phyloP scores from a whole-genome alignment of 1,284 basidiomycete species.

The Malassezia brasiliensis region DNA sequence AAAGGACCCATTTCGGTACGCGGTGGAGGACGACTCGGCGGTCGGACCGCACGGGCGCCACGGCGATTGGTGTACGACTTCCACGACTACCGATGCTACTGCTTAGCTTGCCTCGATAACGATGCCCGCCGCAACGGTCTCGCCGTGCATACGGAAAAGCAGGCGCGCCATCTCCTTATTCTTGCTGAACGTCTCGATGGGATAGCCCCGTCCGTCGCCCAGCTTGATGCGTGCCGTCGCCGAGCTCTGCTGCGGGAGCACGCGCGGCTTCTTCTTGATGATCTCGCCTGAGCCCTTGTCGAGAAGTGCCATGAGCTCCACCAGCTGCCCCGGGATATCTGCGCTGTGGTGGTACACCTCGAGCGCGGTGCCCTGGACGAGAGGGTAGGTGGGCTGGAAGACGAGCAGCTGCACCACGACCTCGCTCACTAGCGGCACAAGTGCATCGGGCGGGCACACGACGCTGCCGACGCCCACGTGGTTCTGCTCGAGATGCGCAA shows the following conservation, averaged over 20 bases:
- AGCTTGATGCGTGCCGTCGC: constrained; percentile 68
- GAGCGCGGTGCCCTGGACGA: constrained; percentile 76
- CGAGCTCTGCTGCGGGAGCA: constrained; percentile 69
- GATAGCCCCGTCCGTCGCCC: constrained; percentile 26
- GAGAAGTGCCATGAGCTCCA: constrained; percentile 65
- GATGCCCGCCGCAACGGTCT: constrained; percentile 74
- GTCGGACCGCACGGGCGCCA: no score
- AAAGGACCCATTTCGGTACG: no score
- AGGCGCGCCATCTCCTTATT: constrained; percentile 97
- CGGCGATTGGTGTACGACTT: no score
- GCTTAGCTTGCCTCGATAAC: constrained; percentile 25
- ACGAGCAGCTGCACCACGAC: constrained; percentile 84
- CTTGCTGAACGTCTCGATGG: constrained; percentile 64
- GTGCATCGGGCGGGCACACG: constrained; percentile 61
- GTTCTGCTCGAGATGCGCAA: constrained; percentile 74
- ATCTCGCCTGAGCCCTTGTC: constrained; percentile 70
- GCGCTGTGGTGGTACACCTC: constrained; percentile 80
- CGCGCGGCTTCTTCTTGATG: constrained; percentile 65
- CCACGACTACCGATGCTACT: no score
- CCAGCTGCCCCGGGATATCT: constrained; percentile 78
- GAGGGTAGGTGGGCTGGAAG: constrained; percentile 82
- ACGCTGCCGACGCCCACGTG: constrained; percentile 77
- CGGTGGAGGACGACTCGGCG: no score
- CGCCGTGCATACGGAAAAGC: constrained; percentile 73
- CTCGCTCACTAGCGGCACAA: constrained; percentile 63